Base-by-base conservation (phyloP, 129 eudicot genomes). In the Escallonia rubra region DNA sequence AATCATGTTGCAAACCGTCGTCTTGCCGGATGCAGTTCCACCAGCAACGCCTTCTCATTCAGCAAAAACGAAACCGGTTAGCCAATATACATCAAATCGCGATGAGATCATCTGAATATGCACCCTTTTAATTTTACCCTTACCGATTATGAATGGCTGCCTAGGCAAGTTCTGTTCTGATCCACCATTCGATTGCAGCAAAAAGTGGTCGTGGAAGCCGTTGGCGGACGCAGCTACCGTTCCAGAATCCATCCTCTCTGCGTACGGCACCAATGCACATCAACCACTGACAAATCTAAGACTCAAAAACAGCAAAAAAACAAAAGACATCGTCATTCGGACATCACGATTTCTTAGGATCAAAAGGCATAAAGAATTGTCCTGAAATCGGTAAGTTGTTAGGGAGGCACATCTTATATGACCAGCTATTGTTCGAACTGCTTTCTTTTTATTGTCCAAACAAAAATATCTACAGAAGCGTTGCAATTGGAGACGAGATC, bases 21-120 rank as follows among this genome's bases (percentile, higher is more conserved):
- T 91, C 72, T 91, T 91, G 7, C 98, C 98, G 4, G 96, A 88
- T 8, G 96, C 95, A 57, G 96, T 91, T 63, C 98, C 96, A 58
- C 98, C 98, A 60, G 98, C 91, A 59, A 91, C 98, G 57, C 96
- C 98, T 91, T 65, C 40, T 41, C 12, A n/a, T 53, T 66, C 61
- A 4, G 57, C 10, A 59, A 61, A 47, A 16, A 43, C 44, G 45
- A 60, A 16, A 10, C 8, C 41, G 3, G 14, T 3, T 15, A 4
- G 38, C 2, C 5, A 56, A 55, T 1, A 57, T 1, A 57, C 2
- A 57, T 57, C 8, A 5, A n/a, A 39, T 5, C 3, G 8, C 2
- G 4, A 58, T 58, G 1, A 58, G n/a, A 10, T 34, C 8, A 7
- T 34, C 4, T 3, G 39, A 50, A 7, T 39, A 5, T 11, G n/a